These are phyloP conservation scores for Clitoria ternatea DNA, from an alignment of 306 rosid species.

Conservation along the genomic window DNA sequence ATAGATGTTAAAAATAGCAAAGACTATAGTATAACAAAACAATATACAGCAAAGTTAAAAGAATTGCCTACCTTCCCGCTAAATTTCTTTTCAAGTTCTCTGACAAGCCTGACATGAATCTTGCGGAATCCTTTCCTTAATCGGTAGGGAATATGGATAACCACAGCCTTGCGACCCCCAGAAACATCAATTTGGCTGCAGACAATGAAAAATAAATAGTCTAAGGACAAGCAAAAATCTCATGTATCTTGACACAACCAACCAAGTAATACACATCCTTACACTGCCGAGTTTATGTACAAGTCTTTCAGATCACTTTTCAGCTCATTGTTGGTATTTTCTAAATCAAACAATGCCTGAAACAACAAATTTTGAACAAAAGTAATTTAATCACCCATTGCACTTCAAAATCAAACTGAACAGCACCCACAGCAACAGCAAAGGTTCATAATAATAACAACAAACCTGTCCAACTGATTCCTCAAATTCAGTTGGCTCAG, in stretches of 20 bases:
- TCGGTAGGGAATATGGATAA: slow-evolving; percentile 69
- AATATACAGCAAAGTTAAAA: not conserved
- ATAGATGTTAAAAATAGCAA: not conserved
- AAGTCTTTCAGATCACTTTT: slow-evolving; percentile 92
- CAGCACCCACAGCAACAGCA: not conserved
- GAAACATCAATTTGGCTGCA: slow-evolving; percentile 71
- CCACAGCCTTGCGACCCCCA: slow-evolving; percentile 79
- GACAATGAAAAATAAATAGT: not conserved
- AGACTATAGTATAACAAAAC: not conserved
- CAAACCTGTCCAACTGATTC: slow-evolving; percentile 73
- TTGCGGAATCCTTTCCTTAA: slow-evolving; percentile 77
- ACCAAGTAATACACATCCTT: slow-evolving; percentile 23
- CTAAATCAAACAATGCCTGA: slow-evolving; percentile 76
- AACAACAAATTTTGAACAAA: not conserved
- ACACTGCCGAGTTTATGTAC: slow-evolving; percentile 79
- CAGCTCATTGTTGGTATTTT: slow-evolving; percentile 74
- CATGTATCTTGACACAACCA: not conserved
- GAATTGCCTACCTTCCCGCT: slow-evolving; percentile 67
- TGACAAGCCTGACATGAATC: slow-evolving; percentile 72
- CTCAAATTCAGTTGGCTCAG: slow-evolving; percentile 66
- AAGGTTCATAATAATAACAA: not conserved
- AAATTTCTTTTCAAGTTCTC: slow-evolving; percentile 93
- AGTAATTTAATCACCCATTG: not conserved
- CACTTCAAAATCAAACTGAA: not conserved
- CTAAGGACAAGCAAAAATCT: not conserved